Base-by-base conservation (phyloP, 2,329 filamentous ascomycete species). In the Colletotrichum magnum region DNA sequence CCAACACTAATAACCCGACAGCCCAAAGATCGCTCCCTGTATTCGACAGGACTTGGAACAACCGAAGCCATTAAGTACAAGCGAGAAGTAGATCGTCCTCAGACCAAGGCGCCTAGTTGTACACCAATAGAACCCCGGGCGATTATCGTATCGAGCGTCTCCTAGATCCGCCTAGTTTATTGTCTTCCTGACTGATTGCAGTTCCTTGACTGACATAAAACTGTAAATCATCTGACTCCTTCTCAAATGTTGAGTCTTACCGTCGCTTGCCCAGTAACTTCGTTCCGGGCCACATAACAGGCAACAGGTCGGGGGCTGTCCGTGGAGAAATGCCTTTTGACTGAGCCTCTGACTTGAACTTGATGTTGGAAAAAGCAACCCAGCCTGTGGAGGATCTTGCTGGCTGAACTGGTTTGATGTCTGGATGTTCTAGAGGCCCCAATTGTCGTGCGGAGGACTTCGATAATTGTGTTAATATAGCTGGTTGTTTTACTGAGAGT, bases 21-120 rank as follows among this genome's bases (percentile, higher is more conserved):
- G 72, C 77, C 10, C 77, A 79, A 72, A 71, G 78, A 18, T 77
- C 76, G n/a, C 64, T 80, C 2, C 75, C 69, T 58, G 73, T 76
- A 1, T 77, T 79, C 52, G 78, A 80, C 57, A 72, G 77, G 15
- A 71, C 67, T 1, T 79, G 77, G 77, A 75, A 73, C 53, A 73
- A 68, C 6, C 58, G 68, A 3, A 48, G 24, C 12, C 54, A 60
- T 15, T 56, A n/a, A n/a, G n/a, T n/a, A n/a, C n/a, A n/a, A n/a
- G n/a, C n/a, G n/a, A n/a, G n/a, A n/a, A n/a, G n/a, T n/a, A n/a
- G n/a, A n/a, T n/a, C n/a, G n/a, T n/a, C n/a, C n/a, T n/a, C n/a
- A n/a, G n/a, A n/a, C n/a, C n/a, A n/a, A n/a, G n/a, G n/a, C n/a
- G n/a, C n/a, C n/a, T n/a, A n/a, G n/a, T n/a, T n/a, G n/a, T n/a